phyloP scores from a whole-genome alignment of 805 yeast genomes.

The Zygosaccharomyces pseudorouxii region DNA sequence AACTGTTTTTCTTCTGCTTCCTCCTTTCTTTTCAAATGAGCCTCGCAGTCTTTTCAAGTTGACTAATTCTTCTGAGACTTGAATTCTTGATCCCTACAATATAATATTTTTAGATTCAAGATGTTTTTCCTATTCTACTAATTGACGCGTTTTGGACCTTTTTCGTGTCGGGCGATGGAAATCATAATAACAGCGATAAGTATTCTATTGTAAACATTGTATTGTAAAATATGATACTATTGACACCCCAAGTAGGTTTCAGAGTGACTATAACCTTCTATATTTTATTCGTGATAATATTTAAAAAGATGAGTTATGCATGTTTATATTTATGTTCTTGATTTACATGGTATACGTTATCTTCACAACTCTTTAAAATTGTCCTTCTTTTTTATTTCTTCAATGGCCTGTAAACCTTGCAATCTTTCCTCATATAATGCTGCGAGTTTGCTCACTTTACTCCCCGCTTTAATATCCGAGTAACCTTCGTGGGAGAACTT shows the following conservation, averaged over 20 bases:
- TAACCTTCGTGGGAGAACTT: constrained; percentile 36
- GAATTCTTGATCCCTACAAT: background rate
- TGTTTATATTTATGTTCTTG: background rate
- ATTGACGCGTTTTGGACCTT: constrained; percentile 1
- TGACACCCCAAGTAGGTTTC: background rate
- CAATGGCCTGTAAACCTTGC: constrained; percentile 36
- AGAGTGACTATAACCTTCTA: background rate
- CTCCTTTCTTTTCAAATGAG: background rate
- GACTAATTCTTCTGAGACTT: background rate
- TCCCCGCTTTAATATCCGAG: constrained; percentile 44
- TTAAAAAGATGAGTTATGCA: background rate
- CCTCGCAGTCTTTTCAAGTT: too few relatives aligned
- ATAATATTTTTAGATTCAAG: background rate
- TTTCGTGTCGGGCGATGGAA: constrained; percentile 2
- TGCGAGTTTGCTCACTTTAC: constrained; percentile 60
- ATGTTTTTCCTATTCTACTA: background rate
- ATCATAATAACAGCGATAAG: background rate
- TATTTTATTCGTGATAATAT: background rate
- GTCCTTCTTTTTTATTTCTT: constrained; percentile 27
- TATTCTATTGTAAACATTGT: background rate
- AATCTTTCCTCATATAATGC: constrained; percentile 57
- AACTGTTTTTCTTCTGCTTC: background rate
- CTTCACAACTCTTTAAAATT: background rate
- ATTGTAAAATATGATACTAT: background rate
- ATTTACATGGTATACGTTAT: background rate